Conservation (phyloP, 768 basidiomycete genomes). For the Amylocystis lapponica region DNA sequence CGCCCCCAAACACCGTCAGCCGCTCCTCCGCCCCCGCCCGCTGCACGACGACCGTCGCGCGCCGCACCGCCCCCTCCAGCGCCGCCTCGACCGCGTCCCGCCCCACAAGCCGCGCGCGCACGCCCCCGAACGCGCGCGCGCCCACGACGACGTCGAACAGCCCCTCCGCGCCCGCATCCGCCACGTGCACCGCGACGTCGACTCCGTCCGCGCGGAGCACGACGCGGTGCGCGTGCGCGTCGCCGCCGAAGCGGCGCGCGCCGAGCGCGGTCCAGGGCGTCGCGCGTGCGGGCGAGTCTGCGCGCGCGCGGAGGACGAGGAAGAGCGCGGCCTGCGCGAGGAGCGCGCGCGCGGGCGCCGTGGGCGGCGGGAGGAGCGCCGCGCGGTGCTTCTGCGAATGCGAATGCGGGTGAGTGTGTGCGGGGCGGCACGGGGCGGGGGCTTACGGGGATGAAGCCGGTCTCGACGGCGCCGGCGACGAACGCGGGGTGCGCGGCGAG, state of each 20-base stretch:
- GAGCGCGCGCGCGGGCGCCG: constrained; percentile 52
- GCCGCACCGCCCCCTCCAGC: constrained; percentile 41
- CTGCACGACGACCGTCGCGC: constrained; percentile 75
- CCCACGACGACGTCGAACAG: constrained; percentile 44
- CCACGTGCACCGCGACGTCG: constrained; percentile 41
- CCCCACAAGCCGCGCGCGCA: constrained; percentile 52
- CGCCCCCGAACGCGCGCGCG: constrained; percentile 37
- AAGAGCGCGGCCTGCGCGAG: constrained; percentile 80
- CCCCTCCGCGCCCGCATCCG: constrained; percentile 13
- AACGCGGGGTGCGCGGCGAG: constrained; percentile 78
- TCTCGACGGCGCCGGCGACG: constrained; percentile 76
- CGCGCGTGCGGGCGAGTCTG: constrained; percentile 21
- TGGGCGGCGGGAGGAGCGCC: constrained; percentile 69
- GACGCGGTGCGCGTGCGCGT: constrained; percentile 56
- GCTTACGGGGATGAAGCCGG: constrained; percentile 82
- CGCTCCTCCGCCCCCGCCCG: constrained; percentile 60
- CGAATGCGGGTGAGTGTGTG: neutral
- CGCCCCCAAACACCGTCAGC: constrained; percentile 63
- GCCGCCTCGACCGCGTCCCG: constrained; percentile 49
- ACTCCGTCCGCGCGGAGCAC: constrained; percentile 42
- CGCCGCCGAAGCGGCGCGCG: constrained; percentile 76
- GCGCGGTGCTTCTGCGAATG: constrained; percentile 67
- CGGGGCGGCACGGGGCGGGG: neutral
- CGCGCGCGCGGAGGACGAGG: constrained; percentile 59
- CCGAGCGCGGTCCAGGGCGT: constrained; percentile 69